A percentile compares a stretch with the other conserved stretches of the same genome.
Conservation (phyloP, 2,329 filamentous ascomycete species). For the Penicillium sp. region DNA sequence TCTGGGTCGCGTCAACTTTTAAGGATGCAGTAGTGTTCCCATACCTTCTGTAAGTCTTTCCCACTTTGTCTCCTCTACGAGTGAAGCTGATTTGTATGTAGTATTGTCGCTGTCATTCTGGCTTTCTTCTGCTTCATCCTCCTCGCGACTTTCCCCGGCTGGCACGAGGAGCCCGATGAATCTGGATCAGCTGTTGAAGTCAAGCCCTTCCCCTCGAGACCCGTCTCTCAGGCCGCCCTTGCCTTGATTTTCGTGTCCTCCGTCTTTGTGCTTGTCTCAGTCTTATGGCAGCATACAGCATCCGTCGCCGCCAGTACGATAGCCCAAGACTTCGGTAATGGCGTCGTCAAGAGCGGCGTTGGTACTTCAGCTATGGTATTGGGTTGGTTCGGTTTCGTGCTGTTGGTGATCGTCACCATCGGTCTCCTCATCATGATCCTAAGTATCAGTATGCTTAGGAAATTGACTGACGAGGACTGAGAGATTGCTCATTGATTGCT, state of each 20-base stretch:
- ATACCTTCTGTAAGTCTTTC: conserved; percentile 76
- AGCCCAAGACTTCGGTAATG: conserved; percentile 89
- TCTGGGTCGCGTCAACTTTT: conserved; percentile 96
- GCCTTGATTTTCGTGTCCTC: conserved; percentile 81
- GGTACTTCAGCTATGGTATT: conserved; percentile 96
- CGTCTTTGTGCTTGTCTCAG: conserved; percentile 68
- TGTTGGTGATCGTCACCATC: conserved; percentile 94
- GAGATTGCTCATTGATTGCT: conserved; percentile 4
- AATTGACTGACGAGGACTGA: conserved; percentile 55
- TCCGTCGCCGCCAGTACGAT: conserved; percentile 94
- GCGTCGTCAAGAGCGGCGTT: conserved; percentile 81
- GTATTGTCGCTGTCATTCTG: conserved; percentile 96
- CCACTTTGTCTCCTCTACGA: neutral
- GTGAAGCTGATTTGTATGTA: conserved; percentile 41
- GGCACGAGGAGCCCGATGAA: conserved; percentile 87
- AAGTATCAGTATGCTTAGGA: conserved; percentile 79
- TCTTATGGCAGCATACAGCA: conserved; percentile 75
- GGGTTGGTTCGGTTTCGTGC: conserved; percentile 94
- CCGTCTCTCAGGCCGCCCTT: conserved; percentile 89
- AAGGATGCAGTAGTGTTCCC: conserved; percentile 99
- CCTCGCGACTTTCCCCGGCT: conserved; percentile 94
- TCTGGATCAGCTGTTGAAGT: conserved; percentile 84
- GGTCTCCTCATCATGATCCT: conserved; percentile 94
- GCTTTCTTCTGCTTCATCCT: conserved; percentile 95
- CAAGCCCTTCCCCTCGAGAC: conserved; percentile 88